Evolutionary conservation across 768 basidiomycete genomes (phyloP), one percentile per base, ranked within the genome.

Genomic region (Collybia mongolica): DNA sequence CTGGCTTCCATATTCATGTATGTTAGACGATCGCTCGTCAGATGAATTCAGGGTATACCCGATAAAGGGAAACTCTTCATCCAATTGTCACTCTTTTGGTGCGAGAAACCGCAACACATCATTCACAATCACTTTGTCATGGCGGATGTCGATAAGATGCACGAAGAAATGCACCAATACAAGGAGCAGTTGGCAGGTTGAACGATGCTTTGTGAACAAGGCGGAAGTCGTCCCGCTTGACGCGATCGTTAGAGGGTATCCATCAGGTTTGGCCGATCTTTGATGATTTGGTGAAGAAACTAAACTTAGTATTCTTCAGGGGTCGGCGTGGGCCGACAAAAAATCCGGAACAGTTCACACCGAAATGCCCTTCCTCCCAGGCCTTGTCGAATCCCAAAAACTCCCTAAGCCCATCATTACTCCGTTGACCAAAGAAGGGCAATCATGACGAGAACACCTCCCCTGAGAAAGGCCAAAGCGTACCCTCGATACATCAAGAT

Each of bases 361-460:
- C 59, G 90, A 89, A 1, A 91, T 97, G 20, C 61, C 72, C 6
- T 72, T 97, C 44, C 87, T 90, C 0, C 67, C 76, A 5, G 91
- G 86, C 7, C 72, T 97, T 45, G 74, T 83, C n/a, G 95, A 99
- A 73, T 91, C 89, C 0, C 79, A 91, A 57, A 85, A 88, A 61
- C 72, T 99, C 18, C 80, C 86, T 0, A 72, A 84, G 52, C 90
- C 95, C 1, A 70, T 98, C 23, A 94, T 99, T 66, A 99, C 97
- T 0, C 97, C 97, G 0, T 96, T 93, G 0, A 98, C 97, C 5
- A 98, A 99, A 93, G 48, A 84, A 88, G 60, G 97, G 97, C 1
- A 76, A 79, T 39, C 95, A 99, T 61, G 97, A 99, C 65, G 95
- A 98, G 68, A 99, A 99, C 64, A 93, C 95, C 54, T 88, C 90